A percentile compares a stretch with the other conserved stretches of the same genome.
Conservation (phyloP, 495 filamentous ascomycete species). For the Penicillium mononematosum region DNA sequence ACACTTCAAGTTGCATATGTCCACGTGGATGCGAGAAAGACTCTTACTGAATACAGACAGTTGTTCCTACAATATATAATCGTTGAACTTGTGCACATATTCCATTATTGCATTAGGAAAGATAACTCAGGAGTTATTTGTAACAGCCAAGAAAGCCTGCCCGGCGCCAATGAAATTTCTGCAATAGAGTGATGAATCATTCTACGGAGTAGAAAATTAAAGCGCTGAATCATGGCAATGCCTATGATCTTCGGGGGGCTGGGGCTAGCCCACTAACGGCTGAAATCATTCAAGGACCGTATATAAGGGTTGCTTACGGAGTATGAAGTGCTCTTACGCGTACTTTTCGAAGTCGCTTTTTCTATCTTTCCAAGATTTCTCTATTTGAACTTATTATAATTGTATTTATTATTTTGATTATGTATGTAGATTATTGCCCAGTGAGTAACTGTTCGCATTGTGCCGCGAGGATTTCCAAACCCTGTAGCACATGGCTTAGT, state of each 20-base stretch:
- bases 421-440: background rate
- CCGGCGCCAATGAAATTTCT: background rate
- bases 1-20: background rate
- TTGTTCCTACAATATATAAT: background rate
- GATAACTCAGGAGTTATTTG: background rate
- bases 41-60: background rate
- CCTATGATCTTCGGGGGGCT: background rate
- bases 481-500: background rate
- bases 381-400: background rate
- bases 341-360: background rate
- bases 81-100: background rate
- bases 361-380: background rate
- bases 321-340: background rate
- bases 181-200: background rate
- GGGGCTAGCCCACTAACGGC: background rate
- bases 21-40: background rate
- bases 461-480: background rate
- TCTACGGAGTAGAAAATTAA: background rate
- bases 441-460: background rate
- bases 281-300: background rate
- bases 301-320: background rate
- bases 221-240: background rate
- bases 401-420: background rate
- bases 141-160: background rate
- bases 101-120: background rate